These are phyloP conservation scores for Puccinia triticina DNA, from an alignment of 1,284 basidiomycete species.

Conservation along the genomic window DNA sequence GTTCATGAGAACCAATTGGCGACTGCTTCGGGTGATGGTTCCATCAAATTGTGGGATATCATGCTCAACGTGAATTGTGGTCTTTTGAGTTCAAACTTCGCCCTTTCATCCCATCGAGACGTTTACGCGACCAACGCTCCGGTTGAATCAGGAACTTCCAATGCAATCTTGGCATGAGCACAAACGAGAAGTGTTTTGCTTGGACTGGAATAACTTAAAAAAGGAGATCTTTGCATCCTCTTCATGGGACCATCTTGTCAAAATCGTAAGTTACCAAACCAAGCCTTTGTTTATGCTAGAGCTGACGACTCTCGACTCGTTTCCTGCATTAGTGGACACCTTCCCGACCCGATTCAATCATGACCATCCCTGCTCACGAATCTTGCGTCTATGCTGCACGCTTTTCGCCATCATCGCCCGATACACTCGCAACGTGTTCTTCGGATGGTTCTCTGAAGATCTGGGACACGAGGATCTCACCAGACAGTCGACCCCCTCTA, in stretches of 20 bases:
- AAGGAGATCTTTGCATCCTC: constrained; percentile 78
- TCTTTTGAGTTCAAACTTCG: constrained; percentile 8
- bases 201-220: constrained; percentile 94
- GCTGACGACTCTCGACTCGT: background rate
- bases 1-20: constrained; percentile 90
- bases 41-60: constrained; percentile 87
- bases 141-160: constrained; percentile 72
- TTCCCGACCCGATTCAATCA: constrained; percentile 73
- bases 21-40: constrained; percentile 86
- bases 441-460: constrained; percentile 69
- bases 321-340: constrained; percentile 74
- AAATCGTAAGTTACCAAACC: constrained; percentile 69
- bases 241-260: constrained; percentile 89
- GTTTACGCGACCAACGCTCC: constrained; percentile 54
- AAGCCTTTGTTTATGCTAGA: background rate
- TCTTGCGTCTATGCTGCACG: constrained; percentile 84
- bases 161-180: constrained; percentile 93
- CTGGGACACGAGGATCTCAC: constrained; percentile 50
- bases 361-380: constrained; percentile 78
- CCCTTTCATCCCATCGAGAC: background rate
- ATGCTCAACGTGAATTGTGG: constrained; percentile 72
- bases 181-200: constrained; percentile 84
- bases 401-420: constrained; percentile 87
- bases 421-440: constrained; percentile 77
- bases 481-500: constrained; percentile 52